Conservation (phyloP, 2,329 filamentous ascomycete genomes). For the Didymella segeticola region DNA sequence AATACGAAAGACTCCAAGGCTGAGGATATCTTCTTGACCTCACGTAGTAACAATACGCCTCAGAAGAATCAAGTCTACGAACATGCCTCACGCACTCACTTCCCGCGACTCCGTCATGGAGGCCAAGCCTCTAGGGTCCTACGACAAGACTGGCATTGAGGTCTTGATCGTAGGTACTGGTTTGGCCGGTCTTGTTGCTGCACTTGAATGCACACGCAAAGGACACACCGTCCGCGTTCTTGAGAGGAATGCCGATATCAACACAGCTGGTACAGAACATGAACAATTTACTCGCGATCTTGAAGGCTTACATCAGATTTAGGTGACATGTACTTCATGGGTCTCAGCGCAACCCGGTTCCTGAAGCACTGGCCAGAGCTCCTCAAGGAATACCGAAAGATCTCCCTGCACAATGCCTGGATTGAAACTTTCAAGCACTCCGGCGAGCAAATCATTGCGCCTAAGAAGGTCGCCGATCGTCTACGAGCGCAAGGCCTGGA, state of each 20-base stretch:
- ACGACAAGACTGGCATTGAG: slow-evolving; percentile 52
- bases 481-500: slow-evolving; percentile 54
- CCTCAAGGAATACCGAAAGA: slow-evolving; percentile 57
- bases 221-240: slow-evolving; percentile 50
- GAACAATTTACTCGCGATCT: neutral
- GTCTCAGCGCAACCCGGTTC: slow-evolving; percentile 62
- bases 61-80: slow-evolving; percentile 11
- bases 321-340: slow-evolving; percentile 69
- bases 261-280: slow-evolving; percentile 56
- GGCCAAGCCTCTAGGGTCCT: slow-evolving; percentile 60
- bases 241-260: slow-evolving; percentile 57
- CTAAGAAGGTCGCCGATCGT: slow-evolving; percentile 59
- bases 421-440: slow-evolving; percentile 64
- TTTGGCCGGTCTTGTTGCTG: slow-evolving; percentile 47
- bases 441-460: slow-evolving; percentile 57
- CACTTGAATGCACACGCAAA: slow-evolving; percentile 50
- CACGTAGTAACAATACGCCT: slow-evolving; percentile 8
- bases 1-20: slow-evolving; percentile 12
- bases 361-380: slow-evolving; percentile 64
- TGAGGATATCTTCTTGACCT: slow-evolving; percentile 11
- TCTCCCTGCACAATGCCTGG: slow-evolving; percentile 62
- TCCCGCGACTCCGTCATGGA: slow-evolving; percentile 56
- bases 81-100: slow-evolving; percentile 52
- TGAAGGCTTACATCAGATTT: neutral
- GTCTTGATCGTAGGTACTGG: slow-evolving; percentile 51